Percentiles rank a stretch among this genome's conserved stretches.
Conservation (phyloP, 139 green algal genomes). For the Chlamydomonas sphaeroides region DNA sequence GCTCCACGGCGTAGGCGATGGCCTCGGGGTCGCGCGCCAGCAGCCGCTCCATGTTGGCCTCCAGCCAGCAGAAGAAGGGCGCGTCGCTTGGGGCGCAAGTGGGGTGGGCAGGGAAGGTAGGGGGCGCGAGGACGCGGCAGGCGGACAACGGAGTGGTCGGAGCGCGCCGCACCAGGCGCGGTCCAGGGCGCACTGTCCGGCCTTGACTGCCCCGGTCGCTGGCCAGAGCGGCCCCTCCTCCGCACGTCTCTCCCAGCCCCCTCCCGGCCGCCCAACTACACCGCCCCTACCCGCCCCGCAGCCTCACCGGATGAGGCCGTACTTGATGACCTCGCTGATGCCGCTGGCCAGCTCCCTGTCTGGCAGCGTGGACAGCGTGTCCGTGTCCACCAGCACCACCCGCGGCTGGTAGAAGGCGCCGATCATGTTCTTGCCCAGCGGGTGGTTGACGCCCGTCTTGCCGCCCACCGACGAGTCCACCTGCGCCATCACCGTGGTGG, state of each 20-base stretch:
- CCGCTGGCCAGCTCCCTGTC: conserved; percentile 91
- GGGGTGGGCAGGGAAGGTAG: not conserved
- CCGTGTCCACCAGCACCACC: conserved; percentile 93
- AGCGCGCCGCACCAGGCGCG: too few relatives aligned
- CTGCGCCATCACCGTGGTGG: conserved; percentile 97
- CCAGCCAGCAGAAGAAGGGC: conserved; percentile 95
- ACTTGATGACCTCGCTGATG: conserved; percentile 99
- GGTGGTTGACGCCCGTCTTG: conserved; percentile 99
- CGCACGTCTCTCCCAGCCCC: not conserved
- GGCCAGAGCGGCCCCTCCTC: too few relatives aligned
- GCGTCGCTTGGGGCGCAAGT: conserved; percentile 84
- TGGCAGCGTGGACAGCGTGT: conserved; percentile 90
- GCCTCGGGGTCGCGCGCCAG: conserved; percentile 85
- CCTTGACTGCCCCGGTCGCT: too few relatives aligned
- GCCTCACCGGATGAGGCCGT: conserved; percentile 88
- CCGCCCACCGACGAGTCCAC: conserved; percentile 98
- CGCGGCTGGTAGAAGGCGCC: conserved; percentile 93
- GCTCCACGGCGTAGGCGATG: conserved; percentile 92
- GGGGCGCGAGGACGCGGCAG: not conserved
- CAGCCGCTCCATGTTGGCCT: conserved; percentile 90
- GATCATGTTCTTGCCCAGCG: conserved; percentile 99
- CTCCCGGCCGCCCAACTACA: not conserved
- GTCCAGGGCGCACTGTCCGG: too few relatives aligned
- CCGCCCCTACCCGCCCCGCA: not conserved
- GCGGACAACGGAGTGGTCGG: too few relatives aligned